Evolutionary conservation across 345 rosid genomes (phyloP), one percentile per base, ranked within the genome.

Genomic region (Lepidium didymum): DNA sequence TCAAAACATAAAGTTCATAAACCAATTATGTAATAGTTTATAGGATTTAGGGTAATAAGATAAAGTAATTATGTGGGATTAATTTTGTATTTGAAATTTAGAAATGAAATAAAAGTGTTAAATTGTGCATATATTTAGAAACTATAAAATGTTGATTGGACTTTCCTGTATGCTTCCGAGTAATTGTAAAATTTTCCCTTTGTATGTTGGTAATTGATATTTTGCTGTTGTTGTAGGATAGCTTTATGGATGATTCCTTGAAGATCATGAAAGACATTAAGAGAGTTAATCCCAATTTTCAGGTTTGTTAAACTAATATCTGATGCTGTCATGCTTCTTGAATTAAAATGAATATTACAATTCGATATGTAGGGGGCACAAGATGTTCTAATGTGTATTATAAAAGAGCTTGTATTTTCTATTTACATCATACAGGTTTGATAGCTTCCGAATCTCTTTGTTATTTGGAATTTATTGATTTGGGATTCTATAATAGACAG

Each of bases 171-270:
- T n/a, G n/a, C n/a, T n/a, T n/a, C n/a, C n/a, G n/a, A n/a, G n/a
- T n/a, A n/a, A n/a, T n/a, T n/a, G n/a, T n/a, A n/a, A n/a, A n/a
- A n/a, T 15, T 34, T 43, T 33, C 6, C 51, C 42, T 37, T 35
- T 14, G 16, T 46, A n/a, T 65, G 52, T 42, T 67, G 59, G 38
- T 62, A 41, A 18, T 36, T 61, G 49, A 56, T 5, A 25, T 14
- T 54, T 57, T 15, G 8, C 21, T 69, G 50, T 46, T 81, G 57
- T 7, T 91, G 75, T 82, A 94, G 97, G 97, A 86, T 76, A 97
- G 97, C 5, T 91, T 91, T 71, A 85, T 78, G 73, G 97, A 91
- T 63, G 99, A 94, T 67, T 94, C 99, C 18, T 62, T 86, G 75
- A 87, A 70, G 78, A 91, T 91, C 47, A 91, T 94, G 95, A 94